Conservation (phyloP, 345 rosid genomes). For the Aquilaria yunnanensis region DNA sequence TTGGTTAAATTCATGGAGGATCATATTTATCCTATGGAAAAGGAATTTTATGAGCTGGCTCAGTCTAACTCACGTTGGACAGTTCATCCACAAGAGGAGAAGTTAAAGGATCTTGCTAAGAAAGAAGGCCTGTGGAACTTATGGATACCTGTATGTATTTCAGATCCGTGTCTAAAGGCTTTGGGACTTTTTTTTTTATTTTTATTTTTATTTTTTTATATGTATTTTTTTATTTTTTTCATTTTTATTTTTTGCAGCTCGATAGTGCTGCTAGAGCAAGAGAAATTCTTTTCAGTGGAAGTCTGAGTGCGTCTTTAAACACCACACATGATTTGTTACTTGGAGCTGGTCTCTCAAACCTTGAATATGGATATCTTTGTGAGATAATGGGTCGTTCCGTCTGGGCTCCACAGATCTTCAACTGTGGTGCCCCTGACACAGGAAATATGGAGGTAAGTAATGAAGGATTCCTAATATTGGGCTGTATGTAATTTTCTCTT, state of each 20-base stretch:
- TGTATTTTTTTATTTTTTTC: not conserved
- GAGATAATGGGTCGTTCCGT: conserved; percentile 95
- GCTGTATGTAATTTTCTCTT: too few relatives aligned
- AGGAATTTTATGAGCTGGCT: conserved; percentile 69
- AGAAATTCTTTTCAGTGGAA: conserved; percentile 46
- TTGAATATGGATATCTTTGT: conserved; percentile 93
- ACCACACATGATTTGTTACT: conserved; percentile 40
- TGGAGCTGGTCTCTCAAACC: conserved; percentile 94
- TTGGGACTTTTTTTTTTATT: not conserved
- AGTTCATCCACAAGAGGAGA: conserved; percentile 89
- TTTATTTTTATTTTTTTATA: conserved; percentile 1
- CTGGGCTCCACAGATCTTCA: conserved; percentile 97
- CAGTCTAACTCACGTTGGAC: conserved; percentile 77
- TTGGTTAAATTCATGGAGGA: conserved; percentile 88
- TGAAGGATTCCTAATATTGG: too few relatives aligned
- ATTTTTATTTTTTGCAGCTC: conserved; percentile 39
- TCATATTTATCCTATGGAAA: conserved; percentile 79
- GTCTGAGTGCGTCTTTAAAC: conserved; percentile 20
- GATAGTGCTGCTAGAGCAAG: conserved; percentile 88
- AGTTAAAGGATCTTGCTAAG: conserved; percentile 78
- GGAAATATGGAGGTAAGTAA: conserved; percentile 97
- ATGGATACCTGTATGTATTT: conserved; percentile 67
- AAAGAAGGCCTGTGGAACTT: conserved; percentile 92
- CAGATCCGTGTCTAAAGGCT: conserved; percentile 10
- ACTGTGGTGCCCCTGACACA: conserved; percentile 97